These are phyloP conservation scores for Marasmius fiardii DNA, from an alignment of 1,284 basidiomycete species.

Conservation along the genomic window DNA sequence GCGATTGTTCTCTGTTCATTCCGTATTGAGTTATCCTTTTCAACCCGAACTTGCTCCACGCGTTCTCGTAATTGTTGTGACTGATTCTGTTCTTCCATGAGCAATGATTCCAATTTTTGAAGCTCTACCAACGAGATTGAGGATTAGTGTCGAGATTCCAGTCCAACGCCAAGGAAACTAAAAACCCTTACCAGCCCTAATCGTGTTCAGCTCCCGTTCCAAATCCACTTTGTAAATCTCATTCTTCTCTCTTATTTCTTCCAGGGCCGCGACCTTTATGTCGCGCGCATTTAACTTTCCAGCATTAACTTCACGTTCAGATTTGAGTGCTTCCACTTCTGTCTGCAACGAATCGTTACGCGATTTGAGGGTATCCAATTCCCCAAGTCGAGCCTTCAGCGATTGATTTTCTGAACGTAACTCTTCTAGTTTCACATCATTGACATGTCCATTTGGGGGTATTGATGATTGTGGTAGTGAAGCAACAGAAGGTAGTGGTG, in stretches of 20 bases:
- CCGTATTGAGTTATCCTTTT: constrained; percentile 34
- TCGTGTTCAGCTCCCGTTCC: not conserved
- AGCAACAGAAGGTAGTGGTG: not conserved
- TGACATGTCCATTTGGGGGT: not conserved
- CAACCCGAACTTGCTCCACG: constrained; percentile 25
- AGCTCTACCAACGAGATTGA: constrained; percentile 20
- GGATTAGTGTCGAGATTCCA: not conserved
- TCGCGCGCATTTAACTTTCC: not conserved
- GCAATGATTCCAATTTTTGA: constrained; percentile 23
- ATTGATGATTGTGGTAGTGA: not conserved
- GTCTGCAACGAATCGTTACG: constrained; percentile 1
- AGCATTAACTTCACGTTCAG: not conserved
- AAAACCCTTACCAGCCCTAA: constrained; percentile 8
- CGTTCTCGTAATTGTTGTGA: constrained; percentile 30
- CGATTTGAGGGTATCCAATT: not conserved
- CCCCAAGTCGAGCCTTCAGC: not conserved
- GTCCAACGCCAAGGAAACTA: not conserved
- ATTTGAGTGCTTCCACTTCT: not conserved
- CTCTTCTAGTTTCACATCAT: not conserved
- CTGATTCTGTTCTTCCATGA: constrained; percentile 24
- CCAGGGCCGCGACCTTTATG: not conserved
- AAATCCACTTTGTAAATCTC: constrained; percentile 1
- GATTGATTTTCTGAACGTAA: not conserved
- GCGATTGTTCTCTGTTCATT: constrained; percentile 66
- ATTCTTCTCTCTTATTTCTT: not conserved